phyloP scores from a whole-genome alignment of 441 rosid genomes.

The Euphorbia celastroides region DNA sequence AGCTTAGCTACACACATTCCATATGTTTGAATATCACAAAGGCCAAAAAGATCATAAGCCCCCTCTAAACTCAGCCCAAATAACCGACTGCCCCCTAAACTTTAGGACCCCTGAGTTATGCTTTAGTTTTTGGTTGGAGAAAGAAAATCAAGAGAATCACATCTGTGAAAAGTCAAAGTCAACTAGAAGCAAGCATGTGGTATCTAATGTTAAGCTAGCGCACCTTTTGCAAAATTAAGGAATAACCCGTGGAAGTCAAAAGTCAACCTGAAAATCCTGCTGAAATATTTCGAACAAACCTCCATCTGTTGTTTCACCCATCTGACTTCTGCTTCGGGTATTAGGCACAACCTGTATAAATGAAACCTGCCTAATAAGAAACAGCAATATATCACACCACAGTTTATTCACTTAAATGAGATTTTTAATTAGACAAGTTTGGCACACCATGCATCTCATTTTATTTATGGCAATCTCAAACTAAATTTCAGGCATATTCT shows the following conservation, averaged over 20 bases:
- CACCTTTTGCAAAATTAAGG: too few relatives aligned
- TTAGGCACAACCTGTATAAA: constrained; percentile 82
- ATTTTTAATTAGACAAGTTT: neutral
- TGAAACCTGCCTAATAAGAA: neutral
- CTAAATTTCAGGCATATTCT: neutral
- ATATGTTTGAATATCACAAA: neutral
- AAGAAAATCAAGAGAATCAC: too few relatives aligned
- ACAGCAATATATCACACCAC: neutral
- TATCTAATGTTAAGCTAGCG: too few relatives aligned
- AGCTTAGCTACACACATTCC: neutral
- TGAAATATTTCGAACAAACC: constrained; percentile 96
- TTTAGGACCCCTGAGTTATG: too few relatives aligned
- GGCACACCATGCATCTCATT: neutral
- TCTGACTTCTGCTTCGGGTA: constrained; percentile 92
- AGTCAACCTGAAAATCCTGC: constrained; percentile 74
- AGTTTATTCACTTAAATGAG: neutral
- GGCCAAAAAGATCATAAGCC: too few relatives aligned
- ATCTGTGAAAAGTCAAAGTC: too few relatives aligned
- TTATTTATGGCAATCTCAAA: neutral
- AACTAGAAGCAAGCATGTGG: too few relatives aligned
- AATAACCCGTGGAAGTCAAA: too few relatives aligned
- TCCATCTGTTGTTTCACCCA: constrained; percentile 99
- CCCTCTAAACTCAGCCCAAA: too few relatives aligned
- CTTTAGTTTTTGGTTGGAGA: too few relatives aligned
- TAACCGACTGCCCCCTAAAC: too few relatives aligned